Percentiles rank a stretch among this genome's conserved stretches.
Evolutionary conservation across 257 asterid genomes (phyloP).

Genomic region (Striga asiatica): DNA sequence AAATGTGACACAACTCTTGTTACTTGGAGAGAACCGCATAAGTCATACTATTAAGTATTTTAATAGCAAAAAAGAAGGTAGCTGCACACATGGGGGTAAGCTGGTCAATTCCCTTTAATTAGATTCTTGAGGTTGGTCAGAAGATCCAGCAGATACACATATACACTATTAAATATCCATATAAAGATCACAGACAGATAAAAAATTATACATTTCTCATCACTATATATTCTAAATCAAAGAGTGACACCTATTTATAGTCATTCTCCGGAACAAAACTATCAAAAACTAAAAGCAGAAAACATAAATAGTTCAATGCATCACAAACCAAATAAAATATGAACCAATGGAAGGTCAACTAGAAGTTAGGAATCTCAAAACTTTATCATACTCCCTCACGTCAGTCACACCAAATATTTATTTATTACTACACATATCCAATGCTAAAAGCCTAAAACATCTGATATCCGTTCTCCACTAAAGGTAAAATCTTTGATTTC

Average conservation of each 20-base stretch:
- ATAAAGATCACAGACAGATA: not conserved
- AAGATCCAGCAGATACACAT: too few species aligned
- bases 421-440: too few species aligned
- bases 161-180: slow-evolving; percentile 6
- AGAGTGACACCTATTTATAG: slow-evolving; percentile 4
- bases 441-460: too few species aligned
- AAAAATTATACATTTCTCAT: not conserved
- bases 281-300: slow-evolving; percentile 7
- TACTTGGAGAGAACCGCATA: too few species aligned
- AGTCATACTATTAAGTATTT: not conserved
- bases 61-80: slow-evolving; percentile 4
- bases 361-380: not conserved
- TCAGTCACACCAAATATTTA: too few species aligned
- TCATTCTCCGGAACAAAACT: too few species aligned
- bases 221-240: slow-evolving; percentile 5
- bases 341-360: too few species aligned
- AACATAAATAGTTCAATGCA: not conserved
- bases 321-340: not conserved
- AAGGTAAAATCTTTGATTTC: too few species aligned
- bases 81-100: slow-evolving; percentile 20
- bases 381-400: too few species aligned
- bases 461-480: too few species aligned
- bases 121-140: slow-evolving; percentile 16
- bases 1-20: too few species aligned
- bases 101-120: slow-evolving; percentile 17